Evolutionary conservation across 495 filamentous ascomycete genomes (phyloP), one percentile per base, ranked within the genome.

Genomic region (Parathielavia hyrcaniae): DNA sequence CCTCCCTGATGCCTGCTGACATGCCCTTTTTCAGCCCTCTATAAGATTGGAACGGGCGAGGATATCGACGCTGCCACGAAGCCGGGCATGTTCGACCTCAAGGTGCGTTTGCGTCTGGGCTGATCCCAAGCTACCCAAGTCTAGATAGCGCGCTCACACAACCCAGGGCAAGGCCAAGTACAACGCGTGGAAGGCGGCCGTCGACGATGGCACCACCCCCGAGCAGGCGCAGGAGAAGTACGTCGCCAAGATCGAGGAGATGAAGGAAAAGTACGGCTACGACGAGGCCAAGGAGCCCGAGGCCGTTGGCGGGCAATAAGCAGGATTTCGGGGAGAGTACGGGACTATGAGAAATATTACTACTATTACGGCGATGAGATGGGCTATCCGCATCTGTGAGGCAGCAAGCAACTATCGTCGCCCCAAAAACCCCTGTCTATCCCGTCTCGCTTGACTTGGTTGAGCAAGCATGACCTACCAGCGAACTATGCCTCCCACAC

Each of bases 131-230:
- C 20, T 5, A 9, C 19, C 8, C 41, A 51, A 8, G 12, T 26
- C n/a, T n/a, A n/a, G n/a, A n/a, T 1, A 26, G 13, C 17, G 23
- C n/a, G 1, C 44, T 57, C 41, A 39, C 43, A 35, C 61, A 62
- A 50, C 14, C 5, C 45, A 95, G 89, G 83, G 73, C 71, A 92
- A 90, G 75, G 83, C 83, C 61, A 93, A 92, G 79, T 80, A 83
- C 75, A 78, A 78, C 36, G 85, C 84, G 19, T 96, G 89, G 89
- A 68, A 85, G 71, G 78, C 81, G 57, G 57, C 83, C 57, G 72
- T 80, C 60, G 72, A 84, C 55, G 73, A 85, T 23, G 79, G 78
- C 50, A 69, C 85, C 50, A 80, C 75, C 47, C 55, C 77, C 41
- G 75, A 81, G 60, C 69, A 85, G 55, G 88, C 89, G 10, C 83